A percentile compares a stretch with the other conserved stretches of the same genome.
These are phyloP conservation scores for Neonectria neomacrospora DNA, from an alignment of 2,329 filamentous ascomycete genomes.

Conservation along the genomic window DNA sequence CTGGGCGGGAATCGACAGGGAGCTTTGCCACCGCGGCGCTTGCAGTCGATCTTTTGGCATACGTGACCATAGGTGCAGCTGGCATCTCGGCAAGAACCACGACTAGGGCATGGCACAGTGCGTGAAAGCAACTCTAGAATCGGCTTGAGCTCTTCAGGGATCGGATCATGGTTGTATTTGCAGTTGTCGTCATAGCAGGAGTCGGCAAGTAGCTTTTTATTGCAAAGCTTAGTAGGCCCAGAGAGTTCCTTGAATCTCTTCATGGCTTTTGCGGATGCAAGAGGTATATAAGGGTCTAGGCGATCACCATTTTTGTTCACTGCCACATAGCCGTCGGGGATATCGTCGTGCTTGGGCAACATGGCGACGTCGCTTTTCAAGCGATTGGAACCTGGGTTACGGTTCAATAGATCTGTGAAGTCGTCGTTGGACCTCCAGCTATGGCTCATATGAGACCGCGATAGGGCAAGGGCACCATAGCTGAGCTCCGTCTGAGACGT, in stretches of 20 bases:
- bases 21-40: constrained; percentile 32
- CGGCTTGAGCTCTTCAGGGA: constrained; percentile 32
- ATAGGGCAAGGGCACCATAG: constrained; percentile 26
- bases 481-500: constrained; percentile 10
- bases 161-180: constrained; percentile 34
- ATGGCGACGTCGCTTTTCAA: constrained; percentile 25
- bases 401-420: constrained; percentile 16
- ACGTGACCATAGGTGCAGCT: constrained; percentile 38
- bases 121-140: constrained; percentile 31
- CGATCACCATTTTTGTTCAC: constrained; percentile 34
- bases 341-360: constrained; percentile 29
- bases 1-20: constrained; percentile 33
- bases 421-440: constrained; percentile 23
- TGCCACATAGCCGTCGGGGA: constrained; percentile 28
- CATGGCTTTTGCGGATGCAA: constrained; percentile 17
- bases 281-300: constrained; percentile 30
- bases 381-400: neutral
- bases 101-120: constrained; percentile 32
- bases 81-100: constrained; percentile 28
- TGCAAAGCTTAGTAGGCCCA: constrained; percentile 33
- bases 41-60: constrained; percentile 37
- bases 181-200: constrained; percentile 33
- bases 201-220: constrained; percentile 33
- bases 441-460: constrained; percentile 23
- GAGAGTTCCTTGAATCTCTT: constrained; percentile 31